Base-by-base conservation (phyloP, 305 asterid species). In the Fraxinus ornus region DNA sequence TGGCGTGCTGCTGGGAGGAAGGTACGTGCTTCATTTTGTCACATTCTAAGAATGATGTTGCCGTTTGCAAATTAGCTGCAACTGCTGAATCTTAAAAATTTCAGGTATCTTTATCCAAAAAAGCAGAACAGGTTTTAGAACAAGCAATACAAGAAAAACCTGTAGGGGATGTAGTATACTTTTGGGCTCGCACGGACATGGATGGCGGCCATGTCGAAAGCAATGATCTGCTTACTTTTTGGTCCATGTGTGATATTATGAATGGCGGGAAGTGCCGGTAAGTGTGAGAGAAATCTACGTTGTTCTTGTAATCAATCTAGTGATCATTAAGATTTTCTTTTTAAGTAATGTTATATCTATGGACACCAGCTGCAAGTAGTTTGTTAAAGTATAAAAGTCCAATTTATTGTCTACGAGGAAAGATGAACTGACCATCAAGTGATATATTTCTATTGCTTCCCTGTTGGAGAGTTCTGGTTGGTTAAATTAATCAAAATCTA, bases 201-300 rank as follows among this genome's bases (percentile, higher is more conserved):
- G 93, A 90, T 88, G 93, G 89, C 81, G 94, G 95, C 32, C 85
- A 86, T 86, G 75, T 87, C 41, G 97, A 93, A 86, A 89, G 83
- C 85, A 91, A 87, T 83, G 91, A 91, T 79, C 91, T 76, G 82
- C 97, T 90, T 82, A 92, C 98, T 9, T 96, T 96, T 89, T 96
- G 99, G 99, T 96, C 99, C 83, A 90, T 92, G 80, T 96, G 99
- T 77, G 99, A 96, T 86, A 88, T 94, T 74, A 80, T 96, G 90
- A 94, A 96, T 88, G 98, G 96, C 37, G 98, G 98, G 85, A 92
- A 92, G 89, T 96, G 99, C 92, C 92, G 98, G 99, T 94, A 81
- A 90, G 92, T 88, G 64, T 82, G 55, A 47, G 77, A 17, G 77
- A 82, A 78, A 39, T 78, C 37, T 19, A 75, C 4, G 78, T 30